A percentile compares a stretch with the other conserved stretches of the same genome.
phyloP scores from a whole-genome alignment of 2,329 filamentous ascomycete genomes.

The Balansia obtecta region DNA sequence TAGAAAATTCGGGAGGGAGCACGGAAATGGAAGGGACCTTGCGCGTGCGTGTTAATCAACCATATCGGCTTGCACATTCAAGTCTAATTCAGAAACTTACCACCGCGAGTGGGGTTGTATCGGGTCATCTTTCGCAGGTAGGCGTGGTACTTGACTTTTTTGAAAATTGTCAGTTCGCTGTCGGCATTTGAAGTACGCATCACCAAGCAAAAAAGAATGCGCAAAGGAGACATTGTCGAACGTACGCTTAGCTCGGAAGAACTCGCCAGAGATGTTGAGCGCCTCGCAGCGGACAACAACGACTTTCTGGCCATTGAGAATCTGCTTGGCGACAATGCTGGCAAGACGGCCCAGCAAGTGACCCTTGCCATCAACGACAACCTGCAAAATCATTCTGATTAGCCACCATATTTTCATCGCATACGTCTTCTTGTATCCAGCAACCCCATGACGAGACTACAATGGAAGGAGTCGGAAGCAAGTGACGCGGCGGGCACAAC shows the following conservation, averaged over 20 bases:
- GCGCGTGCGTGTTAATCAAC: slow-evolving; percentile 15
- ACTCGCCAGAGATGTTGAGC: slow-evolving; percentile 99
- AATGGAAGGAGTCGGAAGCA: not conserved
- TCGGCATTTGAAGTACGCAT: slow-evolving; percentile 3
- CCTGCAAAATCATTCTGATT: slow-evolving; percentile 35
- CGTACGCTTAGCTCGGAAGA: slow-evolving; percentile 99
- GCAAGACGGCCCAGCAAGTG: slow-evolving; percentile 98
- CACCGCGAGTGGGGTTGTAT: slow-evolving; percentile 98
- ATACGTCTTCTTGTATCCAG: not conserved
- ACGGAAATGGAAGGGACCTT: slow-evolving; percentile 99
- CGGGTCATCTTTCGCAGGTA: slow-evolving; percentile 99
- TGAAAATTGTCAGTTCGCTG: slow-evolving; percentile 34
- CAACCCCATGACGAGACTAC: not conserved
- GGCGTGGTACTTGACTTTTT: slow-evolving; percentile 99
- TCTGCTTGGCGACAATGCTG: slow-evolving; percentile 96
- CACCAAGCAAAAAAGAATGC: not conserved
- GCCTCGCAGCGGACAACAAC: slow-evolving; percentile 97
- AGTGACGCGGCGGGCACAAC: slow-evolving; percentile 3
- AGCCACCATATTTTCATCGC: slow-evolving; percentile 12
- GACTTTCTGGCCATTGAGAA: slow-evolving; percentile 98
- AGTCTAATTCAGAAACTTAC: slow-evolving; percentile 39
- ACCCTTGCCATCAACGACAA: slow-evolving; percentile 99
- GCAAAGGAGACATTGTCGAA: slow-evolving; percentile 22
- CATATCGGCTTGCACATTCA: slow-evolving; percentile 13
- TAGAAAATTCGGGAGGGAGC: slow-evolving; percentile 99